Percentiles rank a stretch among this genome's conserved stretches.
These are phyloP conservation scores for Seminavis robusta DNA, from an alignment of 108 stramenopile genomes.

Conservation along the genomic window DNA sequence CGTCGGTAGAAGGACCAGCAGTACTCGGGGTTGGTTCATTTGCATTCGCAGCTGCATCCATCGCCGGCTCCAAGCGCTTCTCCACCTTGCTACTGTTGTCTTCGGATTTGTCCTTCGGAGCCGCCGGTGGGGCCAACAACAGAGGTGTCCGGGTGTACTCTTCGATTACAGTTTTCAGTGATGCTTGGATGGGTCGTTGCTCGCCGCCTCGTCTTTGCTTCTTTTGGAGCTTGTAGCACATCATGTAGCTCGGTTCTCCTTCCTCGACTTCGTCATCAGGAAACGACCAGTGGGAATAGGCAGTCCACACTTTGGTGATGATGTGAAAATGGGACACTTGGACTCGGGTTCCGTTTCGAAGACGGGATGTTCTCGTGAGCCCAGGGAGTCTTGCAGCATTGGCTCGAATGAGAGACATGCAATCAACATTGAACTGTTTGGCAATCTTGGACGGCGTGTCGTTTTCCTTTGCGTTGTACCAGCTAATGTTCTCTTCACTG, in stretches of 20 bases:
- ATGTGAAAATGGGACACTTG: conserved; percentile 70
- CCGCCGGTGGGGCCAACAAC: too few relatives aligned
- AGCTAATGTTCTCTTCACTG: conserved; percentile 4
- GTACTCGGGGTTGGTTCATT: too few relatives aligned
- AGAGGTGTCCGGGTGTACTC: too few relatives aligned
- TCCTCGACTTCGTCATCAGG: conserved; percentile 69
- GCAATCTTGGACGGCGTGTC: conserved; percentile 81
- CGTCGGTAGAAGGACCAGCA: too few relatives aligned
- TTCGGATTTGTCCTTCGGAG: too few relatives aligned
- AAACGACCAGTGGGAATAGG: conserved; percentile 88
- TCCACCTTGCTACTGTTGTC: too few relatives aligned
- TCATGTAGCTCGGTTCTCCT: conserved; percentile 85
- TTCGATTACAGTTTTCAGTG: not conserved
- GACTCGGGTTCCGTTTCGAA: conserved; percentile 68
- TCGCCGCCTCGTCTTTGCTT: conserved; percentile 25
- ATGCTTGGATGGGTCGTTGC: not conserved
- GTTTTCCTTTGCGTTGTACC: conserved; percentile 77
- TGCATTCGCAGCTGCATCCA: too few relatives aligned
- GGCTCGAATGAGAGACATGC: conserved; percentile 54
- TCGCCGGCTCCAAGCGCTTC: too few relatives aligned
- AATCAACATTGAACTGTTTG: conserved; percentile 56
- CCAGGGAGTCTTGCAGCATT: conserved; percentile 64
- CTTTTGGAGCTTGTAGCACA: conserved; percentile 64
- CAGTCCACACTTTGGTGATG: conserved; percentile 47
- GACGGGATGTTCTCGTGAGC: conserved; percentile 47